These are phyloP conservation scores for Wallacemonas collosoma DNA, from an alignment of 208 protist species.

Conservation along the genomic window DNA sequence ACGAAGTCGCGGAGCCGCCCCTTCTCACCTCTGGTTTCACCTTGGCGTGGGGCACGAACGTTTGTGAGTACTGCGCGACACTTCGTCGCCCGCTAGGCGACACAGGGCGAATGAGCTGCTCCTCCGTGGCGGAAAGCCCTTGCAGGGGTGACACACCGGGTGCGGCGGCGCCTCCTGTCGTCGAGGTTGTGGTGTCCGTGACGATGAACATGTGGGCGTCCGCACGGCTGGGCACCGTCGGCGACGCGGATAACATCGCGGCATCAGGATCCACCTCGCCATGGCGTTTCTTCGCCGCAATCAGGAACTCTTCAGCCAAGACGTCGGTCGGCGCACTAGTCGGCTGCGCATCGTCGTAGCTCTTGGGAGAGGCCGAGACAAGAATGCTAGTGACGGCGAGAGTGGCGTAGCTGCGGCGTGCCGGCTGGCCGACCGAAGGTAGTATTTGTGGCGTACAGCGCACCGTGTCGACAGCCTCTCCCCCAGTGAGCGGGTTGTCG, in stretches of 20 bases:
- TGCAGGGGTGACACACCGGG: neutral
- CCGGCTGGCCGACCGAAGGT: neutral
- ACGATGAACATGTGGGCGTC: no score
- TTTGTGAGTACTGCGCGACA: slow-evolving; percentile 3
- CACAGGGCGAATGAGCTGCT: neutral
- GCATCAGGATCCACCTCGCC: neutral
- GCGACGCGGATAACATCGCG: neutral
- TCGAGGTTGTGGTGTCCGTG: no score
- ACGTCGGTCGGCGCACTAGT: neutral
- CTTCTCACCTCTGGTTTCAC: neutral
- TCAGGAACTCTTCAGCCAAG: neutral
- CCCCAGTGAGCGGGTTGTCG: slow-evolving; percentile 8
- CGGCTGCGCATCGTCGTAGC: neutral
- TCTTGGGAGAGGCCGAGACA: neutral
- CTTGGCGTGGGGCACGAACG: neutral
- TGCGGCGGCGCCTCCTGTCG: no score
- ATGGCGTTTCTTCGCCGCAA: neutral
- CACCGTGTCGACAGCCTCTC: neutral
- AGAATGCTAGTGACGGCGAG: neutral
- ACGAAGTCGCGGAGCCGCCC: neutral
- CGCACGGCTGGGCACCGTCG: neutral
- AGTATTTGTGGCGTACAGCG: neutral
- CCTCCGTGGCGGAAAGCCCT: neutral
- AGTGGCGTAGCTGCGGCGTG: neutral
- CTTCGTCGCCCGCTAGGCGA: neutral